Evolutionary conservation across 371 early-diverging fungal species (phyloP), one percentile per base, ranked within the genome.

Genomic region (Circinella minor): DNA sequence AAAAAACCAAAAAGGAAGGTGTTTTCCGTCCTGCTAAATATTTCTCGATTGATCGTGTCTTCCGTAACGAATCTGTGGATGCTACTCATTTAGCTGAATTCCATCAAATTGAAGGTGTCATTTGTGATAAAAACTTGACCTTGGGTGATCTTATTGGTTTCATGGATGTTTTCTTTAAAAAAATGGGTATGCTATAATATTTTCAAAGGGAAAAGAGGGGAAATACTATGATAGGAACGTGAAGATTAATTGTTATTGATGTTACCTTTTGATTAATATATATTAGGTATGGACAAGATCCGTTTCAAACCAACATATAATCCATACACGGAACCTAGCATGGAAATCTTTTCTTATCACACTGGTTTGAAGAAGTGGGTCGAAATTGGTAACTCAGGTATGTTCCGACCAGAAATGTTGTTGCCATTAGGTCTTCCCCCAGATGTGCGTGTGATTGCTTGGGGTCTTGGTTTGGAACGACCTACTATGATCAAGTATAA

Each of bases 11-110:
- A 70, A 79, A 86, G 64, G 49, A 43, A n/a, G 79, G 82, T 20
- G 75, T 70, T 14, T 98, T 98, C 90, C 90, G 88, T 67, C 96
- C 99, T 51, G 95, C 93, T 62, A 99, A 99, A 85, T 96, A 95
- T 81, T 99, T 99, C 86, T 98, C 98, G 34, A 99, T 99, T 69
- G 99, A 99, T 82, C 95, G 98, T 74, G 99, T 99, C 27, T 99
- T 99, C 92, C 92, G 99, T 75, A 99, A 99, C 83, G 99, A 99
- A 82, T 91, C 96, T 20, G 92, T 99, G 1, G 99, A 99, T 81
- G 98, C 99, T n/a, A 99, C 99, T 17, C 99, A 99, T 80, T 88
- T 99, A 84, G 99, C 99, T 59, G 99, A 99, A 84, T 99, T 99
- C 91, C 99, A 99, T 81, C 99, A 99, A 83, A 94, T 99, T 57